Conservation (phyloP, 345 rosid species). For the Acer saccharum region DNA sequence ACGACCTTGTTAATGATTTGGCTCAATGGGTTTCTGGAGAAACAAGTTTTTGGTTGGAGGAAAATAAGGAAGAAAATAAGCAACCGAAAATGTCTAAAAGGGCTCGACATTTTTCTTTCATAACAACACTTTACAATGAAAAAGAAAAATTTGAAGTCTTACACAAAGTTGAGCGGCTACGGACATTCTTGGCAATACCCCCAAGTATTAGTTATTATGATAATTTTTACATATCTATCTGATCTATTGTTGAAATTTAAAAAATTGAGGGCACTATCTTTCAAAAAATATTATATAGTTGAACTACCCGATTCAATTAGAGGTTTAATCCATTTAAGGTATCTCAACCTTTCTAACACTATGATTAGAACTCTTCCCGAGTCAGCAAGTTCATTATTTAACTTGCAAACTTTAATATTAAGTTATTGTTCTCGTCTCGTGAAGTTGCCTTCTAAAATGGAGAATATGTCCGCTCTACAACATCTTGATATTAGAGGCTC, state of each 20-base stretch:
- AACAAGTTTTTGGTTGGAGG: too few species aligned
- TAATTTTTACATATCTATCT: too few species aligned
- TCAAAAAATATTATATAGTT: too few species aligned
- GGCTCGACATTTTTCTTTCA: too few species aligned
- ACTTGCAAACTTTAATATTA: neutral
- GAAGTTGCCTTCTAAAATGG: neutral
- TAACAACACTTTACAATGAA: neutral
- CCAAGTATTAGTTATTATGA: neutral
- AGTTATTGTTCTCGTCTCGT: too few species aligned
- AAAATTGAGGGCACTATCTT: neutral
- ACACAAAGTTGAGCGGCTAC: neutral
- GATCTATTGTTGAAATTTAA: too few species aligned
- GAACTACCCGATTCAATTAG: neutral
- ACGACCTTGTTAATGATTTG: too few species aligned
- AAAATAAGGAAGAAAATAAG: too few species aligned
- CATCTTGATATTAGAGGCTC: neutral
- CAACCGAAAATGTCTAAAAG: too few species aligned
- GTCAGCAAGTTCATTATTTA: neutral
- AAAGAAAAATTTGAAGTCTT: neutral
- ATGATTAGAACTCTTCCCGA: neutral
- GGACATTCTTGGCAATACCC: neutral
- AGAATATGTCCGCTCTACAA: neutral
- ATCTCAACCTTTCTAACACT: neutral
- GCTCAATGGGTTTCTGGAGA: too few species aligned
- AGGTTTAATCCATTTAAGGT: neutral